phyloP scores from a whole-genome alignment of 1,284 basidiomycete genomes.

The Tilletia horrida region DNA sequence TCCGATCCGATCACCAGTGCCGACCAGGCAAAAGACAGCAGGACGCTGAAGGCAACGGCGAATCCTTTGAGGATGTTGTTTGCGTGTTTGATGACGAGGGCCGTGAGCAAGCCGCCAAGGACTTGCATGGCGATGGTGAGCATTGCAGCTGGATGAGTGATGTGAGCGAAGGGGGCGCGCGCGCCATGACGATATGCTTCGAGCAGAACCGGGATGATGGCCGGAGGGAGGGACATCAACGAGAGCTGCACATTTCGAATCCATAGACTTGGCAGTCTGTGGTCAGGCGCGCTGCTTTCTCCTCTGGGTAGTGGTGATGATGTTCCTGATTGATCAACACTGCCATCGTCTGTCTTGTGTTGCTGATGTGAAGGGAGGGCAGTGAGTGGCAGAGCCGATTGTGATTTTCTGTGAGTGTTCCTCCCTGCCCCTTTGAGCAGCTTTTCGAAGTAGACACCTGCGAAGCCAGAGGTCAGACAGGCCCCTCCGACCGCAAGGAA shows the following conservation, averaged over 20 bases:
- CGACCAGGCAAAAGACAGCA: conserved; percentile 76
- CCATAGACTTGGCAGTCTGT: conserved; percentile 64
- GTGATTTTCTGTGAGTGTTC: neutral
- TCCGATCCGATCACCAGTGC: neutral
- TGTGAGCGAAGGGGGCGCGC: conserved; percentile 47
- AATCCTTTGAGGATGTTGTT: conserved; percentile 65
- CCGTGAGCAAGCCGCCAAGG: conserved; percentile 82
- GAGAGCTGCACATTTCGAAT: conserved; percentile 94
- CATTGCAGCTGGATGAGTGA: conserved; percentile 55
- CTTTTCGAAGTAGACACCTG: conserved; percentile 98
- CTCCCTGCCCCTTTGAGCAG: conserved; percentile 70
- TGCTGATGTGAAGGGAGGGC: neutral
- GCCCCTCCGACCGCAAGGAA: conserved; percentile 79
- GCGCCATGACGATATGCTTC: conserved; percentile 44
- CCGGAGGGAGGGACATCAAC: conserved; percentile 86
- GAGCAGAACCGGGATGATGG: conserved; percentile 76
- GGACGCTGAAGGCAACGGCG: conserved; percentile 85
- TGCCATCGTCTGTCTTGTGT: conserved; percentile 66
- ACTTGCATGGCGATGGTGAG: conserved; percentile 84
- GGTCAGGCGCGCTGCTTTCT: neutral
- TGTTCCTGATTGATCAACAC: neutral
- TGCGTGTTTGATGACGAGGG: conserved; percentile 62
- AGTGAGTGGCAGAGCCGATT: too few relatives aligned
- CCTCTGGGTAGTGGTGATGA: neutral
- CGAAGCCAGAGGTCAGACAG: conserved; percentile 94